Evolutionary conservation across 176 grass and related monocot species (phyloP).

Genomic region (Oryza punctata): DNA sequence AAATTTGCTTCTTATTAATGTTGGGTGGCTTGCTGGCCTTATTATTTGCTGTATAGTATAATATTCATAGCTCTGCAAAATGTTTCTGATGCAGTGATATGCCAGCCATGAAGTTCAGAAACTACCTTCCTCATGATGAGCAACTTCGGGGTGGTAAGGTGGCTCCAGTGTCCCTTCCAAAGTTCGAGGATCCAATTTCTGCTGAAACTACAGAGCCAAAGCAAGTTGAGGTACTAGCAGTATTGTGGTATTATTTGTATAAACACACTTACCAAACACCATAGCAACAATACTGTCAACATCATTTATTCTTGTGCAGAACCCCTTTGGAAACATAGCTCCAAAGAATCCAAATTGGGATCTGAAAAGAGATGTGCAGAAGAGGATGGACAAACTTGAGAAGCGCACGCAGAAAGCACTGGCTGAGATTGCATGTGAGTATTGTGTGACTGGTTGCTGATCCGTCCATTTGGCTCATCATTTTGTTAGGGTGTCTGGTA

Average conservation of each 20-base stretch:
- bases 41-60: not conserved
- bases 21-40: not conserved
- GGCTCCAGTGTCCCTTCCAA: slow-evolving; percentile 63
- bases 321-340: slow-evolving; percentile 88
- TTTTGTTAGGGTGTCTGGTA: not conserved
- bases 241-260: slow-evolving; percentile 4
- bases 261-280: not conserved
- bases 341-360: slow-evolving; percentile 99
- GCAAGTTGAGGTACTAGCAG: slow-evolving; percentile 67
- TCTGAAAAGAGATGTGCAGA: slow-evolving; percentile 82
- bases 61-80: not conserved
- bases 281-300: not conserved
- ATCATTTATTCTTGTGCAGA: slow-evolving; percentile 41
- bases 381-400: slow-evolving; percentile 89
- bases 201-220: slow-evolving; percentile 56
- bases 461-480: not conserved
- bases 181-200: slow-evolving; percentile 85
- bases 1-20: not conserved
- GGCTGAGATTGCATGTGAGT: slow-evolving; percentile 77
- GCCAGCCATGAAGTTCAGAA: slow-evolving; percentile 92
- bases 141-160: slow-evolving; percentile 81
- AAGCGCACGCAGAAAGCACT: slow-evolving; percentile 92
- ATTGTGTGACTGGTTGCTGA: not conserved
- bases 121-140: slow-evolving; percentile 98
- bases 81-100: slow-evolving; percentile 38